Evolutionary conservation across 2,329 filamentous ascomycete genomes (phyloP).

Genomic region (Didymella keratinophila): DNA sequence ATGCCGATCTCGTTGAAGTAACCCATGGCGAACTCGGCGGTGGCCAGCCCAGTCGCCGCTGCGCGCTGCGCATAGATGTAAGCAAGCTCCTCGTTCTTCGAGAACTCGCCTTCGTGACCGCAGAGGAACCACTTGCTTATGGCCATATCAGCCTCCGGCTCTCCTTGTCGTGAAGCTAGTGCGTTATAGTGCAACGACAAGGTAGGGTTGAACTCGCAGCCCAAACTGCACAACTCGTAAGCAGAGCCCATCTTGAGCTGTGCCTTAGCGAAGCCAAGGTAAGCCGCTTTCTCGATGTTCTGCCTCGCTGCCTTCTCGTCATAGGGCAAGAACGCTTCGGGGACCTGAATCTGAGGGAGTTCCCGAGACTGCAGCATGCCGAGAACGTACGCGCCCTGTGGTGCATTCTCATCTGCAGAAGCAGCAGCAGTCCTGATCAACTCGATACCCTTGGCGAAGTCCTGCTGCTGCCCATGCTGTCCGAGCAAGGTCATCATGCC

Average conservation of each 20-base stretch:
- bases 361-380: constrained; percentile 94
- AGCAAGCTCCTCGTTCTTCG: constrained; percentile 94
- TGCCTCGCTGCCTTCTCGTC: constrained; percentile 78
- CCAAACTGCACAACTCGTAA: constrained; percentile 91
- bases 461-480: constrained; percentile 88
- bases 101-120: constrained; percentile 88
- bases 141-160: constrained; percentile 91
- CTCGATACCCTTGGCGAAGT: constrained; percentile 78
- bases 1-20: constrained; percentile 99
- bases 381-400: constrained; percentile 92
- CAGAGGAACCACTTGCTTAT: constrained; percentile 99
- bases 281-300: constrained; percentile 96
- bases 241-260: constrained; percentile 97
- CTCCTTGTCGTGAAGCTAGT: constrained; percentile 88
- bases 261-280: constrained; percentile 93
- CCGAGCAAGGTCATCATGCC: constrained; percentile 98
- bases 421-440: constrained; percentile 85
- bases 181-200: constrained; percentile 96
- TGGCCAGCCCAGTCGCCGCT: constrained; percentile 80
- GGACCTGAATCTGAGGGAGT: constrained; percentile 87
- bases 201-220: constrained; percentile 93
- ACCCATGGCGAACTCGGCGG: constrained; percentile 94
- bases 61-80: constrained; percentile 91
- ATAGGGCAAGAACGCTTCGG: constrained; percentile 72
- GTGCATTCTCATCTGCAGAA: constrained; percentile 92